These are phyloP conservation scores for Blastobotrys ciferrii DNA, from an alignment of 1,139 yeast genomes.

Conservation along the genomic window DNA sequence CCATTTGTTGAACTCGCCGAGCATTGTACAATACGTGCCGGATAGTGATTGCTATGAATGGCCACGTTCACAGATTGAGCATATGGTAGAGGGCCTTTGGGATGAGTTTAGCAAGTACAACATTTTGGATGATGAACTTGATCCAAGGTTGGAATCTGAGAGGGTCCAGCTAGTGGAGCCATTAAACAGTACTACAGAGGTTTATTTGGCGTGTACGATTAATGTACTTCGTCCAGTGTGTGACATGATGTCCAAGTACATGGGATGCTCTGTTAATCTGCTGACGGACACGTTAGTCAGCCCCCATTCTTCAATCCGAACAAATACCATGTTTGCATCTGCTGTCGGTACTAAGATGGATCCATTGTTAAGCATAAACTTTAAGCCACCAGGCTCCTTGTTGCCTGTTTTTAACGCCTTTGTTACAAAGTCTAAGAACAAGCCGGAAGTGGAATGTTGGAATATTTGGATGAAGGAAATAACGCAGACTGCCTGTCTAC, in stretches of 20 bases:
- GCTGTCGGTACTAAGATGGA: neutral
- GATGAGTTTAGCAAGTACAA: neutral
- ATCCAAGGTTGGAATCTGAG: neutral
- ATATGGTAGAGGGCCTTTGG: neutral
- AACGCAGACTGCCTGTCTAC: slow-evolving; percentile 1
- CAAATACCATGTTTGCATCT: neutral
- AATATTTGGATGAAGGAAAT: slow-evolving; percentile 3
- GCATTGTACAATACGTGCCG: neutral
- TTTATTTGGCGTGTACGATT: neutral
- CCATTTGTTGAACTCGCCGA: neutral
- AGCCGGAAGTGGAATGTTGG: neutral
- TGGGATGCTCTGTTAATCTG: neutral
- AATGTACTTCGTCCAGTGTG: slow-evolving; percentile 8
- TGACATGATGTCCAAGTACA: neutral
- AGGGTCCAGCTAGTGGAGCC: neutral
- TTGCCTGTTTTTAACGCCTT: neutral
- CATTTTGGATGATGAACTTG: neutral
- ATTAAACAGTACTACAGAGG: neutral
- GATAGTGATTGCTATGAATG: neutral
- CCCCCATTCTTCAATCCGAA: neutral
- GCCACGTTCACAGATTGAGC: neutral
- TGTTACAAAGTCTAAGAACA: neutral
- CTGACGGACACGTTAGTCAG: neutral
- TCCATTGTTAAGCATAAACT: neutral
- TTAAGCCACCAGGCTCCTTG: neutral